Evolutionary conservation across 331 rosid species (phyloP), one percentile per base, ranked within the genome.

Genomic region (Pyrus hybrid): DNA sequence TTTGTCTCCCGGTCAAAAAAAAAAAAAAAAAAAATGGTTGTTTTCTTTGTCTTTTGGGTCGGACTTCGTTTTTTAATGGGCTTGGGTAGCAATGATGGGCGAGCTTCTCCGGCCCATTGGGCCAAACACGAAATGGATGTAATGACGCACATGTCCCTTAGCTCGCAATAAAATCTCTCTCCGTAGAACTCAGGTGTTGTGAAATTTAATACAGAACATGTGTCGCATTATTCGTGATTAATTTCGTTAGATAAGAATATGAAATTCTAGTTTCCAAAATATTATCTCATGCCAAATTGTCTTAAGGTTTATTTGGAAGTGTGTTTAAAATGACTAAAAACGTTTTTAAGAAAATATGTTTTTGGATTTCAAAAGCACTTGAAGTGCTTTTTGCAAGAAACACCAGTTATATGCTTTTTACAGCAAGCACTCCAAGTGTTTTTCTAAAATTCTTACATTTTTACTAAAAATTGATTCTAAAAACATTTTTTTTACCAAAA

Each of bases 21-120:
- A 26, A 1, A 62, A 1, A 6, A 0, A 25, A 5, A 13, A 11
- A 21, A 28, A 41, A 41, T 28, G n/a, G n/a, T 25, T 66, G 67
- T 18, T 73, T 63, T 62, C 6, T 11, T 17, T 51, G 10, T 7
- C 21, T 0, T 51, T 37, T 35, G 53, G 77, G 56, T 73, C 41
- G 74, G 37, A 22, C 35, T 65, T 35, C n/a, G 7, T 2, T 14
- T 20, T 22, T 14, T 20, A 63, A 64, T 79, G 82, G 78, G 69
- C 64, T 37, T 18, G 9, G 77, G 4, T 23, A 13, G 33, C 17
- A 63, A 12, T 61, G 20, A 29, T 29, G 22, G 57, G 58, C 5
- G 5, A 18, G 58, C 9, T 7, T 53, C 22, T 53, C 9, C 12
- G 2, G 58, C 58, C 22, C 58, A 53, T 53, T 53, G 22, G 58